These are phyloP conservation scores for Botrytis paeoniae DNA, from an alignment of 2,329 filamentous ascomycete genomes.

Conservation along the genomic window DNA sequence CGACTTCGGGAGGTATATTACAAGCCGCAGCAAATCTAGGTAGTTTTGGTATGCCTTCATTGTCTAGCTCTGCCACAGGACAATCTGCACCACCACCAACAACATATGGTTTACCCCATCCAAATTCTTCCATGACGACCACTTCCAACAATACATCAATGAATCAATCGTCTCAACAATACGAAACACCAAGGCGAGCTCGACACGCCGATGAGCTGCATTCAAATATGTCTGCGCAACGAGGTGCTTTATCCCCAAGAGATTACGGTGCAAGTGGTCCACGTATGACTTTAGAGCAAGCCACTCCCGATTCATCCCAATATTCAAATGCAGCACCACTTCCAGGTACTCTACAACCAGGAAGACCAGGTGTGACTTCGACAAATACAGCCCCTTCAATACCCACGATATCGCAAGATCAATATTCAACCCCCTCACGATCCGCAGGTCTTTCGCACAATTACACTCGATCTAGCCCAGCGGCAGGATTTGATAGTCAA, in stretches of 20 bases:
- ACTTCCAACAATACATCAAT: constrained; percentile 35
- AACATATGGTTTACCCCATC: constrained; percentile 26
- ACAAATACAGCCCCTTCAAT: constrained; percentile 57
- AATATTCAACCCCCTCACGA: constrained; percentile 63
- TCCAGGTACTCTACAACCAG: constrained; percentile 60
- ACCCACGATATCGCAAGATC: constrained; percentile 55
- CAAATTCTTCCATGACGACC: constrained; percentile 28
- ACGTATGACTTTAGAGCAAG: constrained; percentile 59
- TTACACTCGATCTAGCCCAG: constrained; percentile 84
- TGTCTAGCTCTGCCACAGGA: constrained; percentile 32
- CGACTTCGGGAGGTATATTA: constrained; percentile 31
- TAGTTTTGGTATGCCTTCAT: constrained; percentile 33
- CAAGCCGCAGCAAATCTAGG: constrained; percentile 36
- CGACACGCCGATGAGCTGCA: constrained; percentile 54
- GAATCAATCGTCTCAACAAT: constrained; percentile 46
- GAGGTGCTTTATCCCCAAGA: constrained; percentile 40
- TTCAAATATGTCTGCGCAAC: constrained; percentile 34
- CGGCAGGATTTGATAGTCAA: constrained; percentile 52
- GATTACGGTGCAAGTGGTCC: constrained; percentile 47
- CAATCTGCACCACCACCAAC: constrained; percentile 38
- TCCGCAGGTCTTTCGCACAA: constrained; percentile 66
- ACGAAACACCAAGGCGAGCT: constrained; percentile 49
- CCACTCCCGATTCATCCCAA: constrained; percentile 47
- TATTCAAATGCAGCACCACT: constrained; percentile 47
- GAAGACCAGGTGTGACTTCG: constrained; percentile 51